These are phyloP conservation scores for Elaphomyces granulatus DNA, from an alignment of 495 filamentous ascomycete species.

Conservation along the genomic window DNA sequence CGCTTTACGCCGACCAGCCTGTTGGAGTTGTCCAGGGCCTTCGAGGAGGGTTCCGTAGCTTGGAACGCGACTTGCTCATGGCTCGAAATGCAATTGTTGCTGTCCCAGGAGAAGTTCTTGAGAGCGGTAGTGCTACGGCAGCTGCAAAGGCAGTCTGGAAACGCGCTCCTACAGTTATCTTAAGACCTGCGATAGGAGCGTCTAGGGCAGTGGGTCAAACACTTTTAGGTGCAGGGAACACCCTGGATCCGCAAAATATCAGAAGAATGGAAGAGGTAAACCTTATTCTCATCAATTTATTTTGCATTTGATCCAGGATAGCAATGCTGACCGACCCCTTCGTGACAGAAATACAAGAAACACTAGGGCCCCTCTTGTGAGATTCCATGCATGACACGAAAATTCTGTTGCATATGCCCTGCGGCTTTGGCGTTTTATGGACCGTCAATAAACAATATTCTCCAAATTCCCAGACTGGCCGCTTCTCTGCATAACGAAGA, in stretches of 20 bases:
- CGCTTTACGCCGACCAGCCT: constrained; percentile 85
- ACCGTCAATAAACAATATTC: too few species aligned
- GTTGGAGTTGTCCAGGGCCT: constrained; percentile 76
- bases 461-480: too few species aligned
- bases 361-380: constrained; percentile 8
- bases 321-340: neutral
- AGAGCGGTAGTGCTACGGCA: constrained; percentile 69
- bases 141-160: constrained; percentile 66
- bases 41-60: constrained; percentile 60
- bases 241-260: constrained; percentile 70
- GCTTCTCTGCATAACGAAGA: too few species aligned
- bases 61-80: constrained; percentile 73
- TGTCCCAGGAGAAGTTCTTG: constrained; percentile 83
- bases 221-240: constrained; percentile 84
- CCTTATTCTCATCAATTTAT: constrained; percentile 7
- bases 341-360: constrained; percentile 27
- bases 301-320: constrained; percentile 11
- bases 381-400: neutral
- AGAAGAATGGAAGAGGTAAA: constrained; percentile 80
- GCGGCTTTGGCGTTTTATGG: too few species aligned
- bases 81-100: constrained; percentile 85
- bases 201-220: constrained; percentile 83
- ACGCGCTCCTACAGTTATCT: constrained; percentile 76
- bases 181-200: constrained; percentile 80
- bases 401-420: too few species aligned